Evolutionary conservation across 75 land plant genomes (phyloP), one percentile per base, ranked within the genome.

Genomic region (Ceratopteris richardii): DNA sequence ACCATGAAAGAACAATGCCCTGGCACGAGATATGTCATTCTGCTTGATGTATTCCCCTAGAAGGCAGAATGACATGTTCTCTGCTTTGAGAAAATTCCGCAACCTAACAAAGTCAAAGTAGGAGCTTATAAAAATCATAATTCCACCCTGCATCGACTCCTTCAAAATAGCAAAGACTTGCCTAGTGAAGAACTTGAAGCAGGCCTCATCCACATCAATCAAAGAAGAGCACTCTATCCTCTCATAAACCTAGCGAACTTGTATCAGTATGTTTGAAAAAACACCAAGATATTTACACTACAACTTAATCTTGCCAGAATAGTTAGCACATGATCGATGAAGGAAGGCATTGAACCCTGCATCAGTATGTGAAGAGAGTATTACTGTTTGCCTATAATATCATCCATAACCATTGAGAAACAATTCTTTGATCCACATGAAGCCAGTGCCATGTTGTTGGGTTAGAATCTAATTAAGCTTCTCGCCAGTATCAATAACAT

Each of bases 141-240:
- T 66, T 29, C 98, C 98, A n/a, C 40, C 94, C 97, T 92, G 84
- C 36, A 71, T 31, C 14, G 98, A 82, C 39, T 88, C 90, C 73
- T 85, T 93, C 36, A 93, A 78, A 68, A 79, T 72, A 54, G 90
- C 90, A 56, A 78, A 93, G 6, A 93, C 98, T 96, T 85, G 93
- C 29, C 78, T 77, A 11, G 47, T 24, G 39, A 94, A 94, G 68
- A 79, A 73, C 9, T 89, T 73, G 67, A 94, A 70, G 27, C 98
- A 84, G 22, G 81, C 81, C 65, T 89, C 96, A 73, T 94, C 90
- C 44, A 69, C 82, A 31, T 83, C 80, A 16, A 57, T 51, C 21
- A 81, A 51, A 44, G 96, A 83, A 29, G 65, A 37, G 27, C 71
- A 61, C 54, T 78, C 70, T 66, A 94, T 69, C 1, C 87, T 77